Conservation (phyloP, 352 stramenopile genomes). For the Pythium insidiosum region DNA sequence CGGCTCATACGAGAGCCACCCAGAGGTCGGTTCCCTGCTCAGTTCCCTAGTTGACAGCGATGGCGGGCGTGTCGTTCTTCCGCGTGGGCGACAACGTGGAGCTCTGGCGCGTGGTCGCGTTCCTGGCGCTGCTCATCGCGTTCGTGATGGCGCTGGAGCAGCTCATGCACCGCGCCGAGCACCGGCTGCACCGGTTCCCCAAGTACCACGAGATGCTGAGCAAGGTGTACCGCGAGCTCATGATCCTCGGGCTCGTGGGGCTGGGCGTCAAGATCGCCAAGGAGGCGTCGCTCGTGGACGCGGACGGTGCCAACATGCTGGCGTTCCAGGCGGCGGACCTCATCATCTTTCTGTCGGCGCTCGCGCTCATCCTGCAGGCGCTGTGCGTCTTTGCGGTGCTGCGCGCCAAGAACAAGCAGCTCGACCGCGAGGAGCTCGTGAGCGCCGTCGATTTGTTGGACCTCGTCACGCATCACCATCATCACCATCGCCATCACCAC, state of each 20-base stretch:
- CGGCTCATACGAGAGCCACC: too few species aligned
- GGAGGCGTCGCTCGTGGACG: conserved; percentile 4
- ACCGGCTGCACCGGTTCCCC: conserved; percentile 10
- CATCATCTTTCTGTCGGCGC: conserved; percentile 16
- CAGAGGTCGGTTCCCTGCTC: too few species aligned
- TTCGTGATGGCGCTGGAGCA: conserved; percentile 15
- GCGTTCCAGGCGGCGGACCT: conserved; percentile 25
- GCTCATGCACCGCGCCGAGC: conserved; percentile 14
- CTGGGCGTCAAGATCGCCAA: conserved; percentile 18
- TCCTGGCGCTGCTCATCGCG: conserved; percentile 38
- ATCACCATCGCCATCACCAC: too few species aligned
- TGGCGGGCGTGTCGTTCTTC: conserved; percentile 52
- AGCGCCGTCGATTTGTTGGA: background rate
- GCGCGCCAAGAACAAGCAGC: conserved; percentile 9
- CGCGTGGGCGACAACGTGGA: conserved; percentile 38
- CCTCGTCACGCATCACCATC: background rate
- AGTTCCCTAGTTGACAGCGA: too few species aligned
- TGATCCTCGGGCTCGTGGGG: conserved; percentile 25
- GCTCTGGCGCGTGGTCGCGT: conserved; percentile 36
- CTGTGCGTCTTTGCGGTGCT: conserved; percentile 15
- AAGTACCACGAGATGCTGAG: conserved; percentile 25
- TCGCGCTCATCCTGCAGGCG: conserved; percentile 19
- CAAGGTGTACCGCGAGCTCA: conserved; percentile 18
- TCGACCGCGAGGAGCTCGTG: conserved; percentile 16
- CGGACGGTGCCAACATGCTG: conserved; percentile 5